Evolutionary conservation across 2,329 filamentous ascomycete genomes (phyloP).

Genomic region (Metarhizium guizhouense): DNA sequence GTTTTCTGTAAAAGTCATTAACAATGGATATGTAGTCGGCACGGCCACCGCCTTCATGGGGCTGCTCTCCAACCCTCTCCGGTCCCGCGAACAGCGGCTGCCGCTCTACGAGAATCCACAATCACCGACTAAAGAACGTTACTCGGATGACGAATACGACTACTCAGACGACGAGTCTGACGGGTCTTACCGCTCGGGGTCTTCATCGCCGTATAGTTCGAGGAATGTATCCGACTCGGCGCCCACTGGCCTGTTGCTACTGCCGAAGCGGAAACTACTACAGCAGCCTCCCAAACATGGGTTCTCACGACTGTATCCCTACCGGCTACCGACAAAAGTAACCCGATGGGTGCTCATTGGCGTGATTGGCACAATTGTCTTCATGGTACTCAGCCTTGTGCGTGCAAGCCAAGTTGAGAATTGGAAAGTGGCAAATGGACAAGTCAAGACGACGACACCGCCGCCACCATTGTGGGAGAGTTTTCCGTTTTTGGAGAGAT

Average conservation of each 20-base stretch:
- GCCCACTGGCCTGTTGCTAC: conserved; percentile 34
- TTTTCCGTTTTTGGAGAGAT: conserved; percentile 77
- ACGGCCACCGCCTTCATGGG: conserved; percentile 32
- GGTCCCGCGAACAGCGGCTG: conserved; percentile 37
- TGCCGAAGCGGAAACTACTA: conserved; percentile 22
- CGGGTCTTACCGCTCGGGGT: conserved; percentile 24
- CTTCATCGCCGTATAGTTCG: conserved; percentile 42
- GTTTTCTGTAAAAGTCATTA: not conserved
- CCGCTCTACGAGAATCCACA: conserved; percentile 41
- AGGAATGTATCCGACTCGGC: conserved; percentile 40
- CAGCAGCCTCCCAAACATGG: conserved; percentile 11
- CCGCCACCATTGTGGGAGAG: conserved; percentile 71
- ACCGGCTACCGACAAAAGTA: conserved; percentile 62
- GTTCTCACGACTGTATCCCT: conserved; percentile 28
- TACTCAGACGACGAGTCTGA: conserved; percentile 37
- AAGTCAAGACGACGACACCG: conserved; percentile 33
- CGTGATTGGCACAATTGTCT: conserved; percentile 57
- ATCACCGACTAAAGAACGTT: conserved; percentile 38
- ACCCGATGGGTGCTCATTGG: conserved; percentile 70
- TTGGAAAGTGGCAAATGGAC: conserved; percentile 47
- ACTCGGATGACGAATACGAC: conserved; percentile 41
- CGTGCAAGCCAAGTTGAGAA: conserved; percentile 66
- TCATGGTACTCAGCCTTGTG: conserved; percentile 71
- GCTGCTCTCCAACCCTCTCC: conserved; percentile 37
- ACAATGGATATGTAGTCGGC: not conserved